Conservation (phyloP, 2,329 filamentous ascomycete genomes). For the Xylariaceae sp. region DNA sequence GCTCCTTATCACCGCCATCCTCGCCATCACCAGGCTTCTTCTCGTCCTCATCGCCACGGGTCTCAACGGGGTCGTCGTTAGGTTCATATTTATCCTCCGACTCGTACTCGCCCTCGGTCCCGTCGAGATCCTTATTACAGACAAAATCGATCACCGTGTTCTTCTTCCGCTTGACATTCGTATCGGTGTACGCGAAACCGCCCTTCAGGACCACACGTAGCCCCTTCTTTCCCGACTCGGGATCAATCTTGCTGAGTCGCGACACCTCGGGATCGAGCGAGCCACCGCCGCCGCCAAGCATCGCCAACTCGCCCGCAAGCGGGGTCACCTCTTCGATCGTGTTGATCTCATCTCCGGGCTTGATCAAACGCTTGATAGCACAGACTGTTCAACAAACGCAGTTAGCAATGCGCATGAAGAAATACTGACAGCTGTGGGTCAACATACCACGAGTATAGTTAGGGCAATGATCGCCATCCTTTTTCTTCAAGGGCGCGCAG, state of each 20-base stretch:
- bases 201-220: conserved; percentile 63
- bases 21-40: conserved; percentile 36
- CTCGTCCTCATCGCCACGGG: conserved; percentile 31
- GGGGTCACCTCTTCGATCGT: conserved; percentile 56
- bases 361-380: conserved; percentile 59
- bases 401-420: neutral
- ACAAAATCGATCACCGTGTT: conserved; percentile 79
- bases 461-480: conserved; percentile 60
- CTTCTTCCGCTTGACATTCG: conserved; percentile 54
- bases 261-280: conserved; percentile 61
- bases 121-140: conserved; percentile 68
- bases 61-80: conserved; percentile 18
- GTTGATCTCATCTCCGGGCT: conserved; percentile 43
- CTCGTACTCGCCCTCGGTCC: conserved; percentile 65
- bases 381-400: conserved; percentile 56
- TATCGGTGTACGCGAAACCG: conserved; percentile 50
- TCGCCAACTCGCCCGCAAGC: conserved; percentile 65
- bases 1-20: conserved; percentile 37
- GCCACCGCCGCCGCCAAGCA: conserved; percentile 53
- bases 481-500: conserved; percentile 61
- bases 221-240: conserved; percentile 65
- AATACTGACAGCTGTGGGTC: neutral
- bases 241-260: conserved; percentile 59
- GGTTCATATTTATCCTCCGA: conserved; percentile 50
- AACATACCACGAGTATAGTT: conserved; percentile 60